Conservation (phyloP, 1,284 basidiomycete species). For the Lignosus rhinocerotis region DNA sequence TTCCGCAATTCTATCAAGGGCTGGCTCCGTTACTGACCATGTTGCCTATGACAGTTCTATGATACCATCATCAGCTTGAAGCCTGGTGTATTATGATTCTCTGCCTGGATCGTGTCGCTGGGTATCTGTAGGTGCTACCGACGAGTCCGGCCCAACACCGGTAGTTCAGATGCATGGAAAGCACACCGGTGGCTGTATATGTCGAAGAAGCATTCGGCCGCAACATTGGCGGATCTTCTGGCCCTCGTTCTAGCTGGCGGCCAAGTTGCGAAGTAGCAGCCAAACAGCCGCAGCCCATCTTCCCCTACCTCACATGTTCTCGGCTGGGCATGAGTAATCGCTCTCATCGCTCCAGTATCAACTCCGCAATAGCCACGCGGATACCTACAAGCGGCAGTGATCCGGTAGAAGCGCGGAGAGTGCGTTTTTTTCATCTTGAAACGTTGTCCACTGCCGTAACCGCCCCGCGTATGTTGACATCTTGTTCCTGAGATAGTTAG, state of each 20-base stretch:
- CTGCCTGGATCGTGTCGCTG: background rate
- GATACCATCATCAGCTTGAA: conserved; percentile 1
- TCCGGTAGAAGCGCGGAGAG: background rate
- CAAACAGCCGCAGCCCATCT: no score
- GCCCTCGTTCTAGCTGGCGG: no score
- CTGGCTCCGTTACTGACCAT: background rate
- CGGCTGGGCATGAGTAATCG: no score
- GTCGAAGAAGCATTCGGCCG: no score
- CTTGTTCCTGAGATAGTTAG: background rate
- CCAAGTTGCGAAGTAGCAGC: no score
- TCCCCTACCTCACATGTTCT: no score
- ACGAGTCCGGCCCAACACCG: background rate
- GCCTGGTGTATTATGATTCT: background rate
- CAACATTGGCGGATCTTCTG: no score
- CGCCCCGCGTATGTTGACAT: background rate
- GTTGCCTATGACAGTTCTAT: background rate
- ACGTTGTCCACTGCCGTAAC: background rate
- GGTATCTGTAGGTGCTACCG: background rate
- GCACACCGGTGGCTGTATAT: background rate
- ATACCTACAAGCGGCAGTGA: no score
- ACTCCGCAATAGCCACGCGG: no score
- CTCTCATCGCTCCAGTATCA: no score
- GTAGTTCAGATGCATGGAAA: background rate
- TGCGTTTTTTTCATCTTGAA: background rate
- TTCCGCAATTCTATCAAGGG: background rate